Evolutionary conservation across 1,284 basidiomycete species (phyloP), one percentile per base, ranked within the genome.

Genomic region (Microbotryomycetes sp.): DNA sequence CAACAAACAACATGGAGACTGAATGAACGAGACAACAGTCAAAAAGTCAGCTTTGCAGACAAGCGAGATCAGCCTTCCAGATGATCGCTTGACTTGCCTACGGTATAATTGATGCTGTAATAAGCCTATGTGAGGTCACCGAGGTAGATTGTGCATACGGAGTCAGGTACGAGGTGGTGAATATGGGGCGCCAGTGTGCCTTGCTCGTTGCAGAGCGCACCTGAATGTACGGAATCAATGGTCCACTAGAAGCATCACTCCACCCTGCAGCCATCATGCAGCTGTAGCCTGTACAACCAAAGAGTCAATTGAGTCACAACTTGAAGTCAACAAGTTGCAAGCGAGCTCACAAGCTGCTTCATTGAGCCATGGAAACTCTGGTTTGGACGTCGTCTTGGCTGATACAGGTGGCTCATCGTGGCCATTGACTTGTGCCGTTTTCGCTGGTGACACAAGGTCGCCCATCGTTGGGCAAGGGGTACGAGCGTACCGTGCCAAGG

Each of bases 171-270:
- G 12, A 42, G 12, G 36, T 42, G 36, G 9, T 19, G 36, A 19
- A 19, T 42, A 19, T 42, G 12, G 36, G 12, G 36, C 36, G 9
- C 36, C 19, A 9, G 36, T 19, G 12, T 42, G 12, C 12, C 36
- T 42, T 42, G 19, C 36, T 50, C n/a, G n/a, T n/a, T n/a, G n/a
- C n/a, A n/a, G n/a, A n/a, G n/a, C n/a, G n/a, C 22, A 36, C 42
- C 12, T 62, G 64, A 16, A 68, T 64, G 48, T 66, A 68, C 0
- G 67, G 65, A 5, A 68, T 64, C n/a, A 66, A 46, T 0, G 65
- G 62, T 1, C 65, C 65, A 0, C 54, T 46, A 5, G 42, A 46
- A 0, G 65, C 55, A 16, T 68, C 67, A 4, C 36, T 45, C 65
- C 64, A 68, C 3, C 67, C 67, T 0, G 67, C 67, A 12, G 26